Percentiles rank a stretch among this genome's conserved stretches.
These are phyloP conservation scores for Leishmania arabica DNA, from an alignment of 208 protist genomes.

Conservation along the genomic window DNA sequence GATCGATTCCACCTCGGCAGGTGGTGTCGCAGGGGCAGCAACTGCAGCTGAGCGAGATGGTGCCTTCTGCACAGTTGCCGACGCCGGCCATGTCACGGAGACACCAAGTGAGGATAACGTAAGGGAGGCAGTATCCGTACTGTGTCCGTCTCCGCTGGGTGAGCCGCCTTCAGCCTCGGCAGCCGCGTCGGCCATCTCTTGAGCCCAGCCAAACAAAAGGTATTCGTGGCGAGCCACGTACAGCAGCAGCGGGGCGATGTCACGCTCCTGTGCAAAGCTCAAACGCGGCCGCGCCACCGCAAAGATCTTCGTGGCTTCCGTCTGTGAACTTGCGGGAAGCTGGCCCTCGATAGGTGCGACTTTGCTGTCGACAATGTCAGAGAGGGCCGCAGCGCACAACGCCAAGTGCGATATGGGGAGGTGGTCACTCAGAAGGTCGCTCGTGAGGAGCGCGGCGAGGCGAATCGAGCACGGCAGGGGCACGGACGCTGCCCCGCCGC, in stretches of 20 bases:
- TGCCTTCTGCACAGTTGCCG: neutral
- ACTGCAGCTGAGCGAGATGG: neutral
- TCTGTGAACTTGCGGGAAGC: neutral
- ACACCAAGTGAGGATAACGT: constrained; percentile 4
- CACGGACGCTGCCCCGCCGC: neutral
- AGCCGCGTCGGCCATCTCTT: neutral
- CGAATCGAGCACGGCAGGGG: neutral
- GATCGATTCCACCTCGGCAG: neutral
- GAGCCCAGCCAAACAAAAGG: constrained; percentile 14
- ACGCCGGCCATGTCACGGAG: neutral
- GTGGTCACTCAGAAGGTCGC: constrained; percentile 14
- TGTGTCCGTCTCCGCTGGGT: neutral
- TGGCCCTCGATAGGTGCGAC: neutral
- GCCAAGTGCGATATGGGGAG: constrained; percentile 9
- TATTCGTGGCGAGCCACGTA: constrained; percentile 22
- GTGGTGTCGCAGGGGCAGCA: neutral
- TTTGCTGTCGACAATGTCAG: neutral
- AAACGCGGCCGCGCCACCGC: neutral
- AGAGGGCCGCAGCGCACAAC: neutral
- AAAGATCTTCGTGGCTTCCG: neutral
- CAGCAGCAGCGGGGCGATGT: constrained; percentile 7
- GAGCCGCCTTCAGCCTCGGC: neutral
- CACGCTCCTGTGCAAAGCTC: neutral
- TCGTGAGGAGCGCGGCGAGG: constrained; percentile 15
- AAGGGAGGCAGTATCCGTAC: neutral